phyloP scores from a whole-genome alignment of 495 filamentous ascomycete genomes.

The Penicillium odoratum region DNA sequence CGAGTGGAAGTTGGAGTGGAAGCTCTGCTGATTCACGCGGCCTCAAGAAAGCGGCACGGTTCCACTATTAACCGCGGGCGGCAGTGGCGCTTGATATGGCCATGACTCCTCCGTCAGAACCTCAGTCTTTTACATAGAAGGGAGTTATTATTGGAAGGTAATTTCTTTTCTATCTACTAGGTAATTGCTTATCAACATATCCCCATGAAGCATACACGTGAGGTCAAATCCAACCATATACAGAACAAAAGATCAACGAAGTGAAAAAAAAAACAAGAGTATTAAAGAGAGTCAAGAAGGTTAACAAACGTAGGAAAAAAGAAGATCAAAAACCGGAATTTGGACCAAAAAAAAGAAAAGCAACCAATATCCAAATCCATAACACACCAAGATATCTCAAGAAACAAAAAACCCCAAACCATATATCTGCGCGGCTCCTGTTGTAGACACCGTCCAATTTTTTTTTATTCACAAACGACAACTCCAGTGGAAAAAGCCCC shows the following conservation, averaged over 20 bases:
- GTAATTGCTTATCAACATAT: slow-evolving; percentile 21
- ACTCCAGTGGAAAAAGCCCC: slow-evolving; percentile 24
- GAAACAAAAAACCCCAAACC: slow-evolving; percentile 5
- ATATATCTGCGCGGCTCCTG: slow-evolving; percentile 16
- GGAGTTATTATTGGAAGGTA: neutral
- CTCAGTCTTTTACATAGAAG: neutral
- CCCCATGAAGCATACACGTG: slow-evolving; percentile 8
- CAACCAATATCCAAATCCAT: slow-evolving; percentile 3
- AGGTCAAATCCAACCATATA: slow-evolving; percentile 17
- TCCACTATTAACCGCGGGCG: slow-evolving; percentile 17
- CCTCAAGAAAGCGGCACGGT: slow-evolving; percentile 13
- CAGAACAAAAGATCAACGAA: slow-evolving; percentile 8
- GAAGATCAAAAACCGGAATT: slow-evolving; percentile 7
- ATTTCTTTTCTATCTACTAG: neutral
- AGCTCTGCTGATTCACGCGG: slow-evolving; percentile 13
- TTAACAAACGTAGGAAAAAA: slow-evolving; percentile 8
- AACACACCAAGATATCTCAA: slow-evolving; percentile 16
- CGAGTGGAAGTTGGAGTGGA: slow-evolving; percentile 6
- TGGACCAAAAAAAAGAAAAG: slow-evolving; percentile 6
- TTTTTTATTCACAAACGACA: slow-evolving; percentile 25
- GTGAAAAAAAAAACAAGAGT: slow-evolving; percentile 4
- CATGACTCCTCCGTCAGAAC: too few relatives aligned
- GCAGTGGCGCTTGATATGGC: neutral
- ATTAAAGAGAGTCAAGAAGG: slow-evolving; percentile 23
- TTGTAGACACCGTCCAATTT: slow-evolving; percentile 13